Base-by-base conservation (phyloP, 148 eudicot genomes). In the Mesembryanthemum crystallinum region DNA sequence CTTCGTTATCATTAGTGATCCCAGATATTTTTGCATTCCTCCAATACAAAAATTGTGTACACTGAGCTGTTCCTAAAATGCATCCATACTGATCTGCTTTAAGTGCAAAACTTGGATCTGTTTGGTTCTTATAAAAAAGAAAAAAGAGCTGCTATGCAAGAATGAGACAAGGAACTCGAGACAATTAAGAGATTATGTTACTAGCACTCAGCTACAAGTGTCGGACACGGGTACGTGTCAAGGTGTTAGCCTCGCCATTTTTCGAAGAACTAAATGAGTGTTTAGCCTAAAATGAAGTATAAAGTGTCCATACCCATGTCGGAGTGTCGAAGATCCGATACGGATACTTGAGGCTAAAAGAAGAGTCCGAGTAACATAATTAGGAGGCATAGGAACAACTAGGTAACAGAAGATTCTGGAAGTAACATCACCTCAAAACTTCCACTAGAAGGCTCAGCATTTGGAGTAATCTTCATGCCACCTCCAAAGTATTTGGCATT, bases 401-500 rank as follows among this genome's bases (percentile, higher is more conserved):
- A 21, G 47, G 33, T 35, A 61, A 35, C 32, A 63, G 51, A 79
- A 47, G 59, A 67, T 73, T 30, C 57, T 33, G 35, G 35, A 52
- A 63, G 61, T 64, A 45, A 17, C 49, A 35, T 67, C 60, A 95
- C 98, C 98, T 95, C 97, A 76, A 92, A 87, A 64, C 57, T 82
- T 80, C 94, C 89, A 74, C 85, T 88, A 55, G 89, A 84, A 58
- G 98, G 98, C 55, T 92, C 73, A 33, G 97, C 97, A 76, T 88
- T 95, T 69, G 98, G 98, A 54, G 94, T 84, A 49, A 95, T 95
- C 89, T 92, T 95, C 98, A 95, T 95, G 59, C 98, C 98, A 74
- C 98, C 98, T 18, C 98, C 98, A 84, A 95, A 95, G 79, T 77
- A 95, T 87, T 95, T 92, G 33, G 90, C 98, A 83, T 95, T 95